A percentile compares a stretch with the other conserved stretches of the same genome.
These are phyloP conservation scores for Emydomyces testavorans DNA, from an alignment of 2,329 filamentous ascomycete species.

Conservation along the genomic window DNA sequence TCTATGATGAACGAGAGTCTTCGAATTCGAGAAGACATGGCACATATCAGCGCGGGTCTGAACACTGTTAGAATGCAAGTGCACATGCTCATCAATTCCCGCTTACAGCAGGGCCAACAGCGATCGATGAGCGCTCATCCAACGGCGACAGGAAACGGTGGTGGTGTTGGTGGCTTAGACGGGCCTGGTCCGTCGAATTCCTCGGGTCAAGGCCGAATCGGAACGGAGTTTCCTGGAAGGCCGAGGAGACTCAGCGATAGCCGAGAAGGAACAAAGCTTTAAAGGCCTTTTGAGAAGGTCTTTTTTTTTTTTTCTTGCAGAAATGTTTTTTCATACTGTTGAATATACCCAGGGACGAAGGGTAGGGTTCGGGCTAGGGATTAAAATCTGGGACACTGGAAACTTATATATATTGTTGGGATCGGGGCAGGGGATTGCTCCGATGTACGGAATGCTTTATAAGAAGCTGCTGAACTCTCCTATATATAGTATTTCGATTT, in stretches of 20 bases:
- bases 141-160: constrained; percentile 9
- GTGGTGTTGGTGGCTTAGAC: constrained; percentile 9
- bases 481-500: too few relatives aligned
- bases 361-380: too few relatives aligned
- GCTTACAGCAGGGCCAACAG: constrained; percentile 37
- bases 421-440: too few relatives aligned
- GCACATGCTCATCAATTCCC: constrained; percentile 50
- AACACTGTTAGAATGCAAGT: constrained; percentile 49
- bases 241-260: constrained; percentile 31
- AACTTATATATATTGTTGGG: too few relatives aligned
- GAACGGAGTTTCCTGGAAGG: constrained; percentile 12
- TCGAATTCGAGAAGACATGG: constrained; percentile 50
- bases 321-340: not conserved
- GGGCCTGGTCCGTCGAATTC: constrained; percentile 10
- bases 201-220: constrained; percentile 20
- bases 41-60: constrained; percentile 49
- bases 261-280: constrained; percentile 33
- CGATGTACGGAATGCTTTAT: too few relatives aligned
- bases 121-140: constrained; percentile 13
- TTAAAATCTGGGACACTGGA: too few relatives aligned
- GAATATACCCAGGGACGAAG: not conserved
- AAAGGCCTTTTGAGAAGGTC: constrained; percentile 1
- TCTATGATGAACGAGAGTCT: constrained; percentile 52
- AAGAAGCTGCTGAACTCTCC: too few relatives aligned
- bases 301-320: not conserved